Conservation (phyloP, 2,329 filamentous ascomycete species). For the Monilinia vaccinii-corymbosi region DNA sequence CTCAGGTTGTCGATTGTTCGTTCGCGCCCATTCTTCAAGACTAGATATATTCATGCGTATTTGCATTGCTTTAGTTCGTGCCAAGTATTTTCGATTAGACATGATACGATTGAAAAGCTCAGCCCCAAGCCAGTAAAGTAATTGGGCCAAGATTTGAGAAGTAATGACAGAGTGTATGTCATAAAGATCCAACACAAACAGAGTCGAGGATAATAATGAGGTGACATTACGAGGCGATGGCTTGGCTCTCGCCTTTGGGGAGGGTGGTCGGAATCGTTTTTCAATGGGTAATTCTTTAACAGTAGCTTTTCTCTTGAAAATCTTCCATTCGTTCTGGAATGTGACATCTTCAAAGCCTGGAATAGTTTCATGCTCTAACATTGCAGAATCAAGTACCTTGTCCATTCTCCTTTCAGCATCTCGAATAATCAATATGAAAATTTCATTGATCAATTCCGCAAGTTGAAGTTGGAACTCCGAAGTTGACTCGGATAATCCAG, state of each 20-base stretch:
- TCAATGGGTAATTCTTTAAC: conserved; percentile 84
- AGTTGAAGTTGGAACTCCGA: conserved; percentile 87
- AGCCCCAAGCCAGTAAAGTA: conserved; percentile 92
- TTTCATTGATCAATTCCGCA: conserved; percentile 92
- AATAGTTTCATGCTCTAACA: conserved; percentile 97
- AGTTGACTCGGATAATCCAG: conserved; percentile 70
- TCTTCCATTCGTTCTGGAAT: conserved; percentile 97
- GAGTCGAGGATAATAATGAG: conserved; percentile 84
- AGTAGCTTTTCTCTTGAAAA: conserved; percentile 86
- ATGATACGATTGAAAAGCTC: conserved; percentile 98
- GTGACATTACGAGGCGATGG: conserved; percentile 91
- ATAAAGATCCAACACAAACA: conserved; percentile 97
- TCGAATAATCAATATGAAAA: conserved; percentile 93
- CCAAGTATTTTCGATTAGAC: conserved; percentile 89
- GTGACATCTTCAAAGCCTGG: conserved; percentile 93
- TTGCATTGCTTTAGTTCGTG: conserved; percentile 97
- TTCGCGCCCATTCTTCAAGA: conserved; percentile 89
- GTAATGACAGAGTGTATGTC: conserved; percentile 97
- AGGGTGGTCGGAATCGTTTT: conserved; percentile 85
- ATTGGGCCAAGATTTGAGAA: conserved; percentile 80
- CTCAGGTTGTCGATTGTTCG: conserved; percentile 88
- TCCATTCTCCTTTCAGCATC: conserved; percentile 94
- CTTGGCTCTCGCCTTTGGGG: conserved; percentile 85
- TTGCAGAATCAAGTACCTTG: conserved; percentile 84
- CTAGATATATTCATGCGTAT: conserved; percentile 98